phyloP scores from a whole-genome alignment of 192 early-diverging fungal species.

The Linnemannia schmuckeri region DNA sequence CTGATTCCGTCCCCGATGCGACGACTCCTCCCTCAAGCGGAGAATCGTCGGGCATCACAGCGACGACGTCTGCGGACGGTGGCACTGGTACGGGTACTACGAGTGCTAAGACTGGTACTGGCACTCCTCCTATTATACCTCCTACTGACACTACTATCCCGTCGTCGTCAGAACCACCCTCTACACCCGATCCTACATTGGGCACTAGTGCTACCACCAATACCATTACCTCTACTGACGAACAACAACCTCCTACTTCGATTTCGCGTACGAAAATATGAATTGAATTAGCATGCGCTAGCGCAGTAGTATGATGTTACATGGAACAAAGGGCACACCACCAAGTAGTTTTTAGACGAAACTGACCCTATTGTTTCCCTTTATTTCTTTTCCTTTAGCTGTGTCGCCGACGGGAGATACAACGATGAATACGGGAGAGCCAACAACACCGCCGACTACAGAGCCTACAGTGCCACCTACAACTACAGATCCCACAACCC shows the following conservation, averaged over 20 bases:
- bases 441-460: neutral
- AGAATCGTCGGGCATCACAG: neutral
- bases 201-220: neutral
- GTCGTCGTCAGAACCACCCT: conserved; percentile 1
- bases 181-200: neutral
- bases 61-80: neutral
- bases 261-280: neutral
- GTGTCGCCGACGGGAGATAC: neutral
- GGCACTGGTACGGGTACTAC: neutral
- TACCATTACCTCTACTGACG: neutral
- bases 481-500: neutral
- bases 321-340: neutral
- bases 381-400: neutral
- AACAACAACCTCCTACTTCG: neutral
- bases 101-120: neutral
- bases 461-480: conserved; percentile 1
- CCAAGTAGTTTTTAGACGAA: neutral
- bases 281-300: neutral
- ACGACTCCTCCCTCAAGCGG: neutral
- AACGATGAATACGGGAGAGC: neutral
- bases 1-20: neutral
- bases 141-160: neutral
- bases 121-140: neutral
- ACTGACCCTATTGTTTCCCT: neutral
- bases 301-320: neutral